phyloP scores from a whole-genome alignment of 2,329 filamentous ascomycete species.

The Boeremia exigua region DNA sequence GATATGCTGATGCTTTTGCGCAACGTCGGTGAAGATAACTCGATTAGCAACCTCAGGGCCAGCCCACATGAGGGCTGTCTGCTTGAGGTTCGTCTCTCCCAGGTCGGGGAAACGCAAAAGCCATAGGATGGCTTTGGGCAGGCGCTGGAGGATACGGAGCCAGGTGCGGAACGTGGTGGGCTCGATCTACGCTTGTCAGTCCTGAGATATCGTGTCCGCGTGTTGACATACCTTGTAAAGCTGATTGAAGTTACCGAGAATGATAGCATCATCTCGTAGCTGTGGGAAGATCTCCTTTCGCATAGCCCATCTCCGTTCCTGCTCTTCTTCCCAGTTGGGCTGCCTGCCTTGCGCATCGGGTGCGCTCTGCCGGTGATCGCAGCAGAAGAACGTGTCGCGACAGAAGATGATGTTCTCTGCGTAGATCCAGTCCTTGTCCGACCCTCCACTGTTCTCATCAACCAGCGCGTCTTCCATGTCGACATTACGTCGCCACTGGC shows the following conservation, averaged over 20 bases:
- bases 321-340: slow-evolving; percentile 83
- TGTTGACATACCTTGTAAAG: slow-evolving; percentile 81
- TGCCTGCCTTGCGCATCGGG: slow-evolving; percentile 69
- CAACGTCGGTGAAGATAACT: slow-evolving; percentile 94
- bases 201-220: background rate
- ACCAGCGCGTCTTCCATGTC: slow-evolving; percentile 71
- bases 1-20: slow-evolving; percentile 93
- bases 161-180: slow-evolving; percentile 95
- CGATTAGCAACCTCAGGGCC: slow-evolving; percentile 82
- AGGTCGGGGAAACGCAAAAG: slow-evolving; percentile 95
- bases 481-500: slow-evolving; percentile 78
- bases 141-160: slow-evolving; percentile 84
- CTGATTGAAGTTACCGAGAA: slow-evolving; percentile 98
- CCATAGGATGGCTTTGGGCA: slow-evolving; percentile 92
- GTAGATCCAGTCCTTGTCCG: slow-evolving; percentile 86
- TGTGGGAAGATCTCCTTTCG: slow-evolving; percentile 88
- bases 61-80: slow-evolving; percentile 83
- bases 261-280: slow-evolving; percentile 81
- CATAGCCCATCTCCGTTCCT: slow-evolving; percentile 85
- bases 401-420: slow-evolving; percentile 97
- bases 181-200: slow-evolving; percentile 72
- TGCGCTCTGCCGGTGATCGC: slow-evolving; percentile 91
- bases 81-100: slow-evolving; percentile 82
- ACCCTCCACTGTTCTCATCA: slow-evolving; percentile 70
- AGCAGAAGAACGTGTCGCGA: slow-evolving; percentile 96